phyloP scores from a whole-genome alignment of 345 rosid species.

The Eucalyptus dawsonii region DNA sequence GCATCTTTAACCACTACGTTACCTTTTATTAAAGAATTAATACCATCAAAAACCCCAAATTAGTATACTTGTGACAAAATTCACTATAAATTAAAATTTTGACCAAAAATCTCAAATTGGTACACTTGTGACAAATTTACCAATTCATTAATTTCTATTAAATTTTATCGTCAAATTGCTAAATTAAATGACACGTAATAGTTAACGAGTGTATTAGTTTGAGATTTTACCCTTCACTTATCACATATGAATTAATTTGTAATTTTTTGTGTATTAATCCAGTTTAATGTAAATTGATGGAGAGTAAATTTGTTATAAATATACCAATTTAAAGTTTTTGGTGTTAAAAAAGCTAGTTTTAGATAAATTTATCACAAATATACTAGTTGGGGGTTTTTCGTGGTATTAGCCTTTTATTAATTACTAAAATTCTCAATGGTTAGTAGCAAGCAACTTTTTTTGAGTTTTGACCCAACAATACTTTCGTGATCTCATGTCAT shows the following conservation, averaged over 20 bases:
- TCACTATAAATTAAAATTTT: too few species aligned
- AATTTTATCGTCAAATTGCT: rapidly evolving
- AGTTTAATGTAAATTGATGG: rapidly evolving
- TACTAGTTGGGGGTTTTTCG: rapidly evolving
- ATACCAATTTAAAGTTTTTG: rapidly evolving
- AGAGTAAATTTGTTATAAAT: rapidly evolving
- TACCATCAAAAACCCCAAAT: rapidly evolving
- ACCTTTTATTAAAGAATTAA: too few species aligned
- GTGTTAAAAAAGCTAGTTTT: rapidly evolving
- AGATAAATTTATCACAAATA: rapidly evolving
- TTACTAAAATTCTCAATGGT: not conserved
- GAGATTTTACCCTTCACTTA: rapidly evolving
- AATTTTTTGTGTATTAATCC: too few species aligned
- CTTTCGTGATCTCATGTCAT: not conserved
- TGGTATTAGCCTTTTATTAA: rapidly evolving
- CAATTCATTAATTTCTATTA: rapidly evolving
- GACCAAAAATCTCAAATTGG: rapidly evolving
- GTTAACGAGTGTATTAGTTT: too few species aligned
- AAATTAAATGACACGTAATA: rapidly evolving
- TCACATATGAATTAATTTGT: too few species aligned
- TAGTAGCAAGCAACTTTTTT: not conserved
- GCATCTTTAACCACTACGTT: rapidly evolving
- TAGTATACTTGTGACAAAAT: too few species aligned
- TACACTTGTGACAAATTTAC: rapidly evolving
- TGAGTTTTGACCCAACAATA: not conserved